Percentiles rank a stretch among this genome's conserved stretches.
phyloP scores from a whole-genome alignment of 2,329 filamentous ascomycete species.

The Aspergillus pseudoterreus region DNA sequence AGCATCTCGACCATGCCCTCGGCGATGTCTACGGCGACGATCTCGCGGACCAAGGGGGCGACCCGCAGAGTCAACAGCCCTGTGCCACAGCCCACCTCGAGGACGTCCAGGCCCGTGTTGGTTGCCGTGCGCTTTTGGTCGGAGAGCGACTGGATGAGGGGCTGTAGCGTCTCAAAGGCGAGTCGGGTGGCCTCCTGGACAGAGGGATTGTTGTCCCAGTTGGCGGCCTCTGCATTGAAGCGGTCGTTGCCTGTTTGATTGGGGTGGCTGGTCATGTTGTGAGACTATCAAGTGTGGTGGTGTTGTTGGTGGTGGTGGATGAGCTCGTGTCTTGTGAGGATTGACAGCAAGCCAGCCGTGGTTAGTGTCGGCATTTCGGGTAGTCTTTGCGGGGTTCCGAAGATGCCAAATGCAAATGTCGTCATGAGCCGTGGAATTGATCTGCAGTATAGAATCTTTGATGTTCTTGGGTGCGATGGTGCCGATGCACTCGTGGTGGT shows the following conservation, averaged over 20 bases:
- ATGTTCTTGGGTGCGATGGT: no score
- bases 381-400: neutral
- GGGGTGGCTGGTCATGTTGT: neutral
- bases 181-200: conserved; percentile 45
- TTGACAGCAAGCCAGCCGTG: neutral
- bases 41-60: conserved; percentile 45
- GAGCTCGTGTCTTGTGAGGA: neutral
- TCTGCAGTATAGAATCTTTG: no score
- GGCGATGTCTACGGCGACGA: conserved; percentile 54
- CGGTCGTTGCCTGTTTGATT: conserved; percentile 33
- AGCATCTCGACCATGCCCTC: conserved; percentile 55
- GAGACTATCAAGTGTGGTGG: neutral
- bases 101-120: conserved; percentile 38
- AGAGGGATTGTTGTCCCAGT: conserved; percentile 53
- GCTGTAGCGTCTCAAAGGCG: conserved; percentile 46
- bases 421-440: no score
- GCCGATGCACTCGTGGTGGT: no score
- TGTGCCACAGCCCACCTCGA: conserved; percentile 58
- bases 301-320: neutral
- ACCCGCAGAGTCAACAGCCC: conserved; percentile 51
- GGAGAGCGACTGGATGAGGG: conserved; percentile 14
- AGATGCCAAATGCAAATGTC: neutral
- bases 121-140: conserved; percentile 12
- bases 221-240: conserved; percentile 54
- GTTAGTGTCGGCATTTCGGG: neutral